Conservation (phyloP, 148 eudicot genomes). For the Fallopia convolvulus region DNA sequence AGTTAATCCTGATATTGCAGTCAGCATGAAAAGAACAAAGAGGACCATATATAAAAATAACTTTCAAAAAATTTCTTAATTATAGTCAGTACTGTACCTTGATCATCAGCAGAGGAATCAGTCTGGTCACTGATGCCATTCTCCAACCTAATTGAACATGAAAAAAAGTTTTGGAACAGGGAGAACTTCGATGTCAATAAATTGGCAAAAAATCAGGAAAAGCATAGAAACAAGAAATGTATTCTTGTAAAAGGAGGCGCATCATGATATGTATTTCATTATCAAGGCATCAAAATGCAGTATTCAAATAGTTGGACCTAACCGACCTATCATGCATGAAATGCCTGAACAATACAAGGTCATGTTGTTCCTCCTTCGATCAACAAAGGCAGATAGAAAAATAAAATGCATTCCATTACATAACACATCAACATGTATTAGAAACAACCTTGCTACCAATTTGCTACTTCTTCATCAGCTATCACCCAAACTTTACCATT, state of each 20-base stretch:
- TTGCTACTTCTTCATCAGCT: background rate
- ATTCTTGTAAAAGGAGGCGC: background rate
- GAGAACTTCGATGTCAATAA: background rate
- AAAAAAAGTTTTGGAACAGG: slow-evolving; percentile 3
- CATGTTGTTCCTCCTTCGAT: background rate
- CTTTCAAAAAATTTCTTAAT: background rate
- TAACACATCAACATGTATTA: background rate
- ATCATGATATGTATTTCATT: background rate
- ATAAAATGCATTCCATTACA: background rate
- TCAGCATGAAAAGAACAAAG: background rate
- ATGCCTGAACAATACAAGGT: background rate
- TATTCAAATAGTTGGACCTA: background rate
- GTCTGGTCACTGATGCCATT: slow-evolving; percentile 28
- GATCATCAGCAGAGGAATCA: slow-evolving; percentile 28
- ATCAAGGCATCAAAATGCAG: background rate
- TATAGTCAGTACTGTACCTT: slow-evolving; percentile 34
- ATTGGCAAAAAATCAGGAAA: background rate
- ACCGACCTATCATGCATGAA: background rate
- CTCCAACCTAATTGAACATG: slow-evolving; percentile 40
- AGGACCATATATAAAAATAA: background rate
- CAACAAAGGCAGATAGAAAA: background rate
- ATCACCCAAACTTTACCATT: background rate
- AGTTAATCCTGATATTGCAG: background rate
- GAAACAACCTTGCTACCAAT: background rate
- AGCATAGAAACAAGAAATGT: background rate